These are phyloP conservation scores for Aureobasidium zeae DNA, from an alignment of 2,329 filamentous ascomycete species.

Conservation along the genomic window DNA sequence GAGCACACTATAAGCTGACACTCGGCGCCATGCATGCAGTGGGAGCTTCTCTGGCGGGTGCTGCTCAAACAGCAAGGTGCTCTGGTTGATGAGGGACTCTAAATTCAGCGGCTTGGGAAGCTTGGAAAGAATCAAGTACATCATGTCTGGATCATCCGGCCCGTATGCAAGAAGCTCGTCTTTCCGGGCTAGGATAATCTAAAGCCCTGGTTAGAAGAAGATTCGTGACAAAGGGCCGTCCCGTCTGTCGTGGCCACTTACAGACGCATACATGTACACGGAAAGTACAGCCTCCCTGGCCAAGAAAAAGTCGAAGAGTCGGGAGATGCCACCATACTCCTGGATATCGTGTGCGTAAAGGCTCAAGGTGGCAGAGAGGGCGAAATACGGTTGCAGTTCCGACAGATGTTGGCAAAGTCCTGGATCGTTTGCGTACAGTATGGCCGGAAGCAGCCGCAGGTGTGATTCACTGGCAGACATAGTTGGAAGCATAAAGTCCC, in stretches of 20 bases:
- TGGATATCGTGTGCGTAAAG: slow-evolving; percentile 96
- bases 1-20: slow-evolving; percentile 70
- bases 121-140: slow-evolving; percentile 80
- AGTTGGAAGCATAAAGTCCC: slow-evolving; percentile 94
- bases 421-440: slow-evolving; percentile 64
- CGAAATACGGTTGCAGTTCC: slow-evolving; percentile 69
- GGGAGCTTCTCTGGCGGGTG: slow-evolving; percentile 65
- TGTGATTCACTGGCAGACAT: slow-evolving; percentile 74
- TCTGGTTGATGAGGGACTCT: slow-evolving; percentile 61
- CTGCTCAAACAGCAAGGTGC: slow-evolving; percentile 52
- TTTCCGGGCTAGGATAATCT: slow-evolving; percentile 71
- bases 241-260: slow-evolving; percentile 21
- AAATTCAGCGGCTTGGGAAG: slow-evolving; percentile 73
- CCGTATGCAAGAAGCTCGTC: slow-evolving; percentile 80
- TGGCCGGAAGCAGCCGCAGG: slow-evolving; percentile 75
- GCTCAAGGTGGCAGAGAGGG: slow-evolving; percentile 83
- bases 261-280: slow-evolving; percentile 77
- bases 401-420: slow-evolving; percentile 56
- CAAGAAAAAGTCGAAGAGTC: slow-evolving; percentile 86
- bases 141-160: slow-evolving; percentile 77
- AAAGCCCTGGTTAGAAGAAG: slow-evolving; percentile 11
- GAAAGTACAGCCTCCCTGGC: slow-evolving; percentile 79
- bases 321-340: slow-evolving; percentile 76
- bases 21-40: slow-evolving; percentile 54
- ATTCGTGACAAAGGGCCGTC: neutral